phyloP scores from a whole-genome alignment of 139 green algal genomes.

The Closterium sp. region DNA sequence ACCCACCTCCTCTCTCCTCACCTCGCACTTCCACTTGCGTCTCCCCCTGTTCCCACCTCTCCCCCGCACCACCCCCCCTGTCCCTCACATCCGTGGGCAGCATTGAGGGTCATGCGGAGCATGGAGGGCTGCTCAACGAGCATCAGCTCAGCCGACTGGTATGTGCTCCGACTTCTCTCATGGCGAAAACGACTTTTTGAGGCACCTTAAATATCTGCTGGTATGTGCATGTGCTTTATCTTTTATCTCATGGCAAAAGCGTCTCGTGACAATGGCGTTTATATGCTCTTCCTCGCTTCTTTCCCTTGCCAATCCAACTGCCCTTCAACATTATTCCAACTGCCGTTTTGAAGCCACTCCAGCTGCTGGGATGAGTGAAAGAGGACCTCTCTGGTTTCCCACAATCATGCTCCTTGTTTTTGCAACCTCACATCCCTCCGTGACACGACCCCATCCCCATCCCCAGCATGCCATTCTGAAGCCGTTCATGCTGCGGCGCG shows the following conservation, averaged over 20 bases:
- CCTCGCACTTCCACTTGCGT: not conserved
- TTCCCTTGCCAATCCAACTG: too few species aligned
- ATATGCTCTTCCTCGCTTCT: too few species aligned
- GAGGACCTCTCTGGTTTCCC: not conserved
- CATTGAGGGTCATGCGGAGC: conserved; percentile 46
- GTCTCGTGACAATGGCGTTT: too few species aligned
- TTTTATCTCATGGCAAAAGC: too few species aligned
- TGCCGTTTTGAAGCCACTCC: too few species aligned
- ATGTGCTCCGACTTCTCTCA: not conserved
- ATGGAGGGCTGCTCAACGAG: conserved; percentile 41
- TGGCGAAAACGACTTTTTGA: too few species aligned
- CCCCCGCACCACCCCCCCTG: not conserved
- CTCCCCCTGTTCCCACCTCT: not conserved
- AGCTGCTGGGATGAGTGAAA: not conserved
- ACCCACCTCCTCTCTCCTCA: not conserved
- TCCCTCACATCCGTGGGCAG: not conserved
- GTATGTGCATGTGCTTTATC: too few species aligned
- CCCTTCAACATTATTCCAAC: too few species aligned
- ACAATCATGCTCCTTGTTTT: too few species aligned
- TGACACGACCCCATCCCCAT: not conserved
- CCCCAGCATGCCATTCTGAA: conserved; percentile 59
- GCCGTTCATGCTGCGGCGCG: conserved; percentile 70
- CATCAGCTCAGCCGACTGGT: conserved; percentile 52
- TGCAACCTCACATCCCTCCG: not conserved
- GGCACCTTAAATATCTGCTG: too few species aligned